These are phyloP conservation scores for Colletotrichum tropicicola DNA, from an alignment of 2,329 filamentous ascomycete genomes.

Conservation along the genomic window DNA sequence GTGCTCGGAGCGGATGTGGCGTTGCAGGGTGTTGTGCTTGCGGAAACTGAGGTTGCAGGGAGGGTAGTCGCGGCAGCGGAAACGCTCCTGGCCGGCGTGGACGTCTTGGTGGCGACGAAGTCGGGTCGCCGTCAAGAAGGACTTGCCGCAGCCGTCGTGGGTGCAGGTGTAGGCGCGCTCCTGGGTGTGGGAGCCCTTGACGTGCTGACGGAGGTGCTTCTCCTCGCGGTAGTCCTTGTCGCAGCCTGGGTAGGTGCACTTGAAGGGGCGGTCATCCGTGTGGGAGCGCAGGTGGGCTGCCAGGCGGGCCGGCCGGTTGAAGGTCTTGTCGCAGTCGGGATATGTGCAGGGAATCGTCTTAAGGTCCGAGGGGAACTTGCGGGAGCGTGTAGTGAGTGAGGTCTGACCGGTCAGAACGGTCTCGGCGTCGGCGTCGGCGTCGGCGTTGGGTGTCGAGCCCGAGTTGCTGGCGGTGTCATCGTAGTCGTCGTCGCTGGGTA, in stretches of 20 bases:
- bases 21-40: constrained; percentile 86
- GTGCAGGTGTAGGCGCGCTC: constrained; percentile 75
- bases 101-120: constrained; percentile 81
- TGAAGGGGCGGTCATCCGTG: constrained; percentile 83
- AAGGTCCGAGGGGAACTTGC: constrained; percentile 72
- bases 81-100: constrained; percentile 81
- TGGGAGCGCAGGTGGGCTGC: constrained; percentile 85
- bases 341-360: constrained; percentile 83
- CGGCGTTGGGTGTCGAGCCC: constrained; percentile 24
- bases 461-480: constrained; percentile 31
- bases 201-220: constrained; percentile 86
- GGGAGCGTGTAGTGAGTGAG: constrained; percentile 32
- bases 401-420: constrained; percentile 28
- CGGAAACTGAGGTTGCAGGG: constrained; percentile 83
- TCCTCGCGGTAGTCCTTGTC: constrained; percentile 86
- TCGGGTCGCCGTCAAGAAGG: constrained; percentile 82
- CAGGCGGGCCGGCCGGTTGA: constrained; percentile 86
- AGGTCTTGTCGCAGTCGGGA: constrained; percentile 80
- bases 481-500: constrained; percentile 28
- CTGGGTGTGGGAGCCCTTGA: constrained; percentile 82
- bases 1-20: constrained; percentile 83
- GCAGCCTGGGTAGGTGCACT: constrained; percentile 75
- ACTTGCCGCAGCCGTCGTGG: constrained; percentile 79
- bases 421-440: constrained; percentile 27
- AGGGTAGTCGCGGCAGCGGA: constrained; percentile 74